These are phyloP conservation scores for Backusella luteola DNA, from an alignment of 192 early-diverging fungal genomes.

Conservation along the genomic window DNA sequence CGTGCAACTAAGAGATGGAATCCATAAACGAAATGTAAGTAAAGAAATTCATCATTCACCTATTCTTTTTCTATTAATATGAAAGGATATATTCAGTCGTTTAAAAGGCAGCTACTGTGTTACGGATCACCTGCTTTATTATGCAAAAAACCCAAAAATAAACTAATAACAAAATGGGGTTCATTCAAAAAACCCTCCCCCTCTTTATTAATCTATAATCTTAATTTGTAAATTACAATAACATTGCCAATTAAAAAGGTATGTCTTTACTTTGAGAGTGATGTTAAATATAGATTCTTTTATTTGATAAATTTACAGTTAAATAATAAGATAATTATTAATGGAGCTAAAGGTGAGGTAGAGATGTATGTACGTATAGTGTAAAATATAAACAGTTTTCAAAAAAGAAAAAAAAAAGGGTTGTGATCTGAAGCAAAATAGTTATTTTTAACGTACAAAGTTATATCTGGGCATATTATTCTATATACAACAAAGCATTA, in stretches of 20 bases:
- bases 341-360: background rate
- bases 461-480: slow-evolving; percentile 2
- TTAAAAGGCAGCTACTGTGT: too few species aligned
- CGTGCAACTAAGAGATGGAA: too few species aligned
- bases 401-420: background rate
- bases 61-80: too few species aligned
- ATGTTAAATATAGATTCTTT: background rate
- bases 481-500: background rate
- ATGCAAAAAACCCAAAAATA: background rate
- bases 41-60: too few species aligned
- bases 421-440: background rate
- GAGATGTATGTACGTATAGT: background rate
- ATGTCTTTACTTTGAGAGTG: background rate
- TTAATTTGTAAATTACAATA: background rate
- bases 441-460: slow-evolving; percentile 9
- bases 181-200: background rate
- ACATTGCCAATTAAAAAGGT: background rate
- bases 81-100: too few species aligned
- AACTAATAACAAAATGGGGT: background rate
- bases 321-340: background rate
- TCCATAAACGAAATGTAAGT: too few species aligned
- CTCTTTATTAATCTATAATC: background rate
- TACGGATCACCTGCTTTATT: too few species aligned
- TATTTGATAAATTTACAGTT: background rate
- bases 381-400: background rate